These are phyloP conservation scores for Aquilaria sinensis DNA, from an alignment of 345 rosid genomes.

Conservation along the genomic window DNA sequence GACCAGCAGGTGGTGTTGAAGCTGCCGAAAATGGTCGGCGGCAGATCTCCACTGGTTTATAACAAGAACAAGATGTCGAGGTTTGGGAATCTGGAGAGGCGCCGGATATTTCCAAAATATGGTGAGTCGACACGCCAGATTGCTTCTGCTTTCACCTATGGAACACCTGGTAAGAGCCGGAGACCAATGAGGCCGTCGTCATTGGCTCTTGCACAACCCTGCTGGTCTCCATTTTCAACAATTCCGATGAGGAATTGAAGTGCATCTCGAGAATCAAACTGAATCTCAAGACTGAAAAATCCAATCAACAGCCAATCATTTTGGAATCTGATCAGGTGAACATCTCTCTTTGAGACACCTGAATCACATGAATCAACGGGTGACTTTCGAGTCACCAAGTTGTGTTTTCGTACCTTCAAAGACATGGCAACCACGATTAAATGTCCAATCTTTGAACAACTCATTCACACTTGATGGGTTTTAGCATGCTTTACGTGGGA, in stretches of 20 bases:
- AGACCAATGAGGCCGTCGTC: constrained; percentile 67
- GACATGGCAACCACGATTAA: too few species aligned
- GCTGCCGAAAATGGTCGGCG: constrained; percentile 59
- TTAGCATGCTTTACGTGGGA: too few species aligned
- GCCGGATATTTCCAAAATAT: constrained; percentile 25
- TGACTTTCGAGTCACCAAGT: too few species aligned
- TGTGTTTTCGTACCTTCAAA: too few species aligned
- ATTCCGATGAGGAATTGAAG: constrained; percentile 54
- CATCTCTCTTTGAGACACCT: not conserved
- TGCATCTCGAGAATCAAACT: constrained; percentile 68
- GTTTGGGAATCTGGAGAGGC: constrained; percentile 67
- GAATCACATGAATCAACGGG: too few species aligned
- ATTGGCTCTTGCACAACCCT: constrained; percentile 86
- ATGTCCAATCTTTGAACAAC: too few species aligned
- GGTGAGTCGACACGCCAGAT: constrained; percentile 63
- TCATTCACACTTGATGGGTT: too few species aligned
- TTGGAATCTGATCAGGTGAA: constrained; percentile 49
- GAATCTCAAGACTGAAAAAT: constrained; percentile 49
- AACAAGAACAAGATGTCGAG: constrained; percentile 62
- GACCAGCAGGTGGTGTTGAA: constrained; percentile 86
- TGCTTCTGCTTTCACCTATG: constrained; percentile 90
- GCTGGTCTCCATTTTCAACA: constrained; percentile 76
- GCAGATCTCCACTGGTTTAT: constrained; percentile 76
- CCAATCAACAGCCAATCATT: constrained; percentile 9
- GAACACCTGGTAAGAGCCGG: constrained; percentile 94